phyloP scores from a whole-genome alignment of 2,329 filamentous ascomycete species.

The Colletotrichum sp. region DNA sequence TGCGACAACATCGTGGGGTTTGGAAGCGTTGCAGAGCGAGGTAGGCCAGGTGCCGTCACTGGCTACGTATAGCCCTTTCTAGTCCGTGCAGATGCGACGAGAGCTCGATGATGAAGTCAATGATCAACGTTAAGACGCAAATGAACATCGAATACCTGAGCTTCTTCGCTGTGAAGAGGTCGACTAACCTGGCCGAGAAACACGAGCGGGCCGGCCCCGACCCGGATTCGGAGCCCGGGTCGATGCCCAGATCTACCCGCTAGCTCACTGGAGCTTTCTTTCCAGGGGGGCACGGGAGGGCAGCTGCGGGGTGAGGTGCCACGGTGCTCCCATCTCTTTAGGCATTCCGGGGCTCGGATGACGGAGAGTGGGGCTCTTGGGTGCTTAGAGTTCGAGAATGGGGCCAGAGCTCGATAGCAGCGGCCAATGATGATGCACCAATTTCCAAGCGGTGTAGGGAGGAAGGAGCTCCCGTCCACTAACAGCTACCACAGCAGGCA shows the following conservation, averaged over 20 bases:
- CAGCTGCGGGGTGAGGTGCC: not conserved
- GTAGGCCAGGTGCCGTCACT: not conserved
- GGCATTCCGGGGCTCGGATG: not conserved
- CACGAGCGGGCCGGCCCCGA: not conserved
- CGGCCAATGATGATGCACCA: not conserved
- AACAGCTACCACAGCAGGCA: not conserved
- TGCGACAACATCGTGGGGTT: not conserved
- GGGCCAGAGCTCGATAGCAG: not conserved
- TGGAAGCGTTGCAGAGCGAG: not conserved
- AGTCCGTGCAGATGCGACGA: not conserved
- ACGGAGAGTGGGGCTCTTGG: not conserved
- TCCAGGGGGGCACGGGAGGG: not conserved
- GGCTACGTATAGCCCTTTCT: not conserved
- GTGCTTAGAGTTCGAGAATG: not conserved
- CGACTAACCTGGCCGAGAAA: not conserved
- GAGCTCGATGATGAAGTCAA: not conserved
- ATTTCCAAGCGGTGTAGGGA: constrained; percentile 3
- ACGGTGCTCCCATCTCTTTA: not conserved
- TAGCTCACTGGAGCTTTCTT: not conserved
- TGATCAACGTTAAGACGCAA: not conserved
- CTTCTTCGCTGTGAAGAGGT: not conserved
- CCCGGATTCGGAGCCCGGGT: not conserved
- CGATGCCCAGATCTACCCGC: not conserved
- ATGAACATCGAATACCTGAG: not conserved
- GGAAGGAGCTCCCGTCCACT: not conserved